A percentile compares a stretch with the other conserved stretches of the same genome.
Evolutionary conservation across 176 grass and related monocot species (phyloP).

Genomic region (Avena insularis): DNA sequence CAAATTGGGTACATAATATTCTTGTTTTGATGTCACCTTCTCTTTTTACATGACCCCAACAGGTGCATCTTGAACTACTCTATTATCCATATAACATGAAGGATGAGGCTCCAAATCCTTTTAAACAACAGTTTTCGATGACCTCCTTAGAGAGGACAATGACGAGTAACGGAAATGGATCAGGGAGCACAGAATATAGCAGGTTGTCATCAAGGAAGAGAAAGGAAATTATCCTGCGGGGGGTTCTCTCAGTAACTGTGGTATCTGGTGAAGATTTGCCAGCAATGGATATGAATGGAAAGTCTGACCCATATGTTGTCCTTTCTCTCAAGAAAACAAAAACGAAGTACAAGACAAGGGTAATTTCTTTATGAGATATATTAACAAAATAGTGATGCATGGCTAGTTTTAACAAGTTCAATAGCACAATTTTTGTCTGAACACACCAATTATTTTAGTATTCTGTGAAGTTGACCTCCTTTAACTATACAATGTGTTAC

Average conservation of each 20-base stretch:
- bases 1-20: conserved; percentile 11
- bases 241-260: conserved; percentile 83
- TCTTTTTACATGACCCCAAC: conserved; percentile 26
- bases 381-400: neutral
- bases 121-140: conserved; percentile 73
- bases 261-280: conserved; percentile 86
- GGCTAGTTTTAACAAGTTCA: neutral
- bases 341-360: conserved; percentile 96
- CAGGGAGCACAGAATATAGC: conserved; percentile 48
- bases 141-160: conserved; percentile 90
- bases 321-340: conserved; percentile 90
- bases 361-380: conserved; percentile 53
- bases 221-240: conserved; percentile 87
- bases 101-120: conserved; percentile 81
- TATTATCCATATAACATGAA: conserved; percentile 79
- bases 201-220: conserved; percentile 65
- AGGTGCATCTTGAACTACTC: conserved; percentile 95
- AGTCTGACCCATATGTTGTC: conserved; percentile 88
- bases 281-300: conserved; percentile 90
- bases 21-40: conserved; percentile 9
- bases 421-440: conserved; percentile 29
- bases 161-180: conserved; percentile 67
- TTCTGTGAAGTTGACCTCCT: neutral
- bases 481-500: neutral
- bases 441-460: neutral